These are phyloP conservation scores for Rhododendron griersonianum DNA, from an alignment of 148 eudicot species.

Conservation along the genomic window DNA sequence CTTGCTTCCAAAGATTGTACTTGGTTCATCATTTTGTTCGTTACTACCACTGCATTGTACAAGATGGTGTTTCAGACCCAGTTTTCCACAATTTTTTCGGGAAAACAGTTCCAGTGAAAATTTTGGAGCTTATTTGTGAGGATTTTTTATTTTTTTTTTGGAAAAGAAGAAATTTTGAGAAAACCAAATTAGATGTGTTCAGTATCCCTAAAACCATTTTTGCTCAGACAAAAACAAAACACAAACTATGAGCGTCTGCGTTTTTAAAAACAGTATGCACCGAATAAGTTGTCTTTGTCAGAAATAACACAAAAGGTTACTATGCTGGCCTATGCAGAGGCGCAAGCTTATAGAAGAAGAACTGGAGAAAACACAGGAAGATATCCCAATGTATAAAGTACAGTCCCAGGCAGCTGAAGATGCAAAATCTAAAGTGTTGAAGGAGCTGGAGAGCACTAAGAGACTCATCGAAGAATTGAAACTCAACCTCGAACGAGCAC, in stretches of 20 bases:
- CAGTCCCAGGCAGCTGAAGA: constrained; percentile 77
- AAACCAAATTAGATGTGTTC: background rate
- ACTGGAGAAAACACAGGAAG: constrained; percentile 63
- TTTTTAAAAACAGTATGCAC: background rate
- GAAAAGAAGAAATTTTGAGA: background rate
- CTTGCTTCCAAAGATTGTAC: background rate
- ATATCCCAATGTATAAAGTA: constrained; percentile 67
- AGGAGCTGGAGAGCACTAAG: constrained; percentile 82
- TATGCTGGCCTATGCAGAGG: constrained; percentile 33
- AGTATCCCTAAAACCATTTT: background rate
- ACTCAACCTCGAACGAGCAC: constrained; percentile 82
- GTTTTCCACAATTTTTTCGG: background rate
- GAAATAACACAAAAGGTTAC: background rate
- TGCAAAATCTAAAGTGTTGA: constrained; percentile 48
- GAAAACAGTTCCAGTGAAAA: background rate
- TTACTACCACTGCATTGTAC: background rate
- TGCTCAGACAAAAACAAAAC: background rate
- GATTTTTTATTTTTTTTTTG: background rate
- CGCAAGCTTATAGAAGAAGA: constrained; percentile 65
- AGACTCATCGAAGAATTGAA: constrained; percentile 83
- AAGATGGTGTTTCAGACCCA: background rate
- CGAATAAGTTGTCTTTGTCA: background rate
- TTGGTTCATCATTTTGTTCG: background rate
- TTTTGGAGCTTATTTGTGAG: background rate
- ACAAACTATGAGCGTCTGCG: background rate